phyloP scores from a whole-genome alignment of 1,139 yeast genomes.

The Scheffersomyces segobiensis region DNA sequence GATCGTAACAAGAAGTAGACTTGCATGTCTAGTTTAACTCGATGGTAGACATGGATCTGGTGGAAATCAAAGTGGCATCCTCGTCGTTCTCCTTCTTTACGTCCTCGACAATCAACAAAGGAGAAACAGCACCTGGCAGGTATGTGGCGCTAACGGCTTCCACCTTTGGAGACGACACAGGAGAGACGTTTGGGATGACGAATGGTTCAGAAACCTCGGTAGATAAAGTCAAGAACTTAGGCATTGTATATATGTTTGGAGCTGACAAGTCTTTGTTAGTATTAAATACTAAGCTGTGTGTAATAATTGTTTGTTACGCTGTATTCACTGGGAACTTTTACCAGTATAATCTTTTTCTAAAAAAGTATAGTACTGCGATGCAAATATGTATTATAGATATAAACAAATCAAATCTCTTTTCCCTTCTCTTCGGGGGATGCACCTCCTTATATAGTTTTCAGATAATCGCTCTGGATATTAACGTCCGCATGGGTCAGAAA shows the following conservation, averaged over 20 bases:
- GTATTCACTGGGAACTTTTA: not conserved
- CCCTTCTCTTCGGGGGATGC: not conserved
- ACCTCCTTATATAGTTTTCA: not conserved
- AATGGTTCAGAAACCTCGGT: slow-evolving; percentile 61
- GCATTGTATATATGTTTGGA: not conserved
- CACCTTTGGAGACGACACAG: slow-evolving; percentile 46
- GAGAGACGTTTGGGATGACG: slow-evolving; percentile 63
- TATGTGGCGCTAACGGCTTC: slow-evolving; percentile 13
- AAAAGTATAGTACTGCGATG: not conserved
- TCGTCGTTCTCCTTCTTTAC: slow-evolving; percentile 2
- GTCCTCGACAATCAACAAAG: slow-evolving; percentile 14
- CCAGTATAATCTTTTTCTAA: not conserved
- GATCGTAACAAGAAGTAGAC: not conserved
- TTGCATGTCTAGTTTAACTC: slow-evolving; percentile 19
- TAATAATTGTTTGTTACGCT: not conserved
- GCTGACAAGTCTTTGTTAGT: not conserved
- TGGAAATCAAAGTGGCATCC: not conserved
- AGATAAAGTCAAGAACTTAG: slow-evolving; percentile 50
- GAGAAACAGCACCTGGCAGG: slow-evolving; percentile 7
- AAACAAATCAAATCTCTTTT: not conserved
- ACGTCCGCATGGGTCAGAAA: not conserved
- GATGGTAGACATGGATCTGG: slow-evolving; percentile 27
- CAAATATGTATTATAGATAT: not conserved
- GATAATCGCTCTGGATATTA: not conserved
- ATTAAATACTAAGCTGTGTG: not conserved